phyloP scores from a whole-genome alignment of 768 basidiomycete species.

The Auricularia sp. region DNA sequence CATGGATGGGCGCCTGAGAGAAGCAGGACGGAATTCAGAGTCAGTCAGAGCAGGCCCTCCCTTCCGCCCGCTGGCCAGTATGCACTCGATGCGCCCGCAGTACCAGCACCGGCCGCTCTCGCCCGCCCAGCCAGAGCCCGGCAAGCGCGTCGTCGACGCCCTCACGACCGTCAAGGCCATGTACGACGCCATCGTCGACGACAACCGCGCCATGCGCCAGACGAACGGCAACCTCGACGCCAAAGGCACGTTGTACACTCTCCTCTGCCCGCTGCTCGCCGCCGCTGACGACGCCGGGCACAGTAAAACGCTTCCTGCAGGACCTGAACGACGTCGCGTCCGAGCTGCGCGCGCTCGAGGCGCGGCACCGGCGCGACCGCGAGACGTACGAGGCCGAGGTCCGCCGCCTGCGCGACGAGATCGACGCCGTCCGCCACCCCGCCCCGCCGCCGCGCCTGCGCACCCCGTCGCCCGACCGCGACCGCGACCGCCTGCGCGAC shows the following conservation, averaged over 20 bases:
- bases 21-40: neutral
- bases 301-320: neutral
- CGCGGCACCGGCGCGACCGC: neutral
- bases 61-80: neutral
- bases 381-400: neutral
- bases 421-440: slow-evolving; percentile 1
- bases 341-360: neutral
- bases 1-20: neutral
- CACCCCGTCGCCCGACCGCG: no score
- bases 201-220: neutral
- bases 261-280: neutral
- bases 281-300: neutral
- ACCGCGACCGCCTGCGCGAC: neutral
- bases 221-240: neutral
- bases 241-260: neutral
- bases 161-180: neutral
- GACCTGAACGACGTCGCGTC: neutral
- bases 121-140: neutral
- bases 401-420: neutral
- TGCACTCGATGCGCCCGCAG: neutral
- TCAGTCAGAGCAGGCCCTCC: neutral
- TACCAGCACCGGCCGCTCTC: neutral
- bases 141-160: neutral
- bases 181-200: neutral
- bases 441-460: no score